Conservation (phyloP, 2,329 filamentous ascomycete species). For the Exophiala oligosperma region DNA sequence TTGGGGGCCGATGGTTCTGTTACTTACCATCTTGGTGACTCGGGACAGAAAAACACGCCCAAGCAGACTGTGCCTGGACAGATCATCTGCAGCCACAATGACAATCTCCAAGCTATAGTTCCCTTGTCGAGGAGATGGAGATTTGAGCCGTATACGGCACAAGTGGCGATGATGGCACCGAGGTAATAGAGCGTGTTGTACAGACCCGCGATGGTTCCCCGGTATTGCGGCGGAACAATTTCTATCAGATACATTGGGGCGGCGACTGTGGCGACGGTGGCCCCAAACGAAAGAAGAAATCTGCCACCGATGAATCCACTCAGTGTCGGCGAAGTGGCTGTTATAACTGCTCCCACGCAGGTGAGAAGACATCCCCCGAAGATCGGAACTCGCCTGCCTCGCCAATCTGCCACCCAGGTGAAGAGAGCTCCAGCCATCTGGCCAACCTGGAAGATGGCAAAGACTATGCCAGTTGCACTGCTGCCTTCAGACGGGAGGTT, state of each 20-base stretch:
- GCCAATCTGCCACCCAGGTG: conserved; percentile 50
- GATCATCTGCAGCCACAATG: background rate
- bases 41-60: background rate
- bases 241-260: conserved; percentile 56
- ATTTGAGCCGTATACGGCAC: conserved; percentile 11
- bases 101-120: conserved; percentile 27
- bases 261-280: conserved; percentile 47
- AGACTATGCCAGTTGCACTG: conserved; percentile 43
- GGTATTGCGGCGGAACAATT: conserved; percentile 43
- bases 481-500: conserved; percentile 35
- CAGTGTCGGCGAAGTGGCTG: conserved; percentile 35
- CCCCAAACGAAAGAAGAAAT: conserved; percentile 42
- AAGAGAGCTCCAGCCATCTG: conserved; percentile 49
- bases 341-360: conserved; percentile 37
- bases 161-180: conserved; percentile 30
- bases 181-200: conserved; percentile 39
- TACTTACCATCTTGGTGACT: background rate
- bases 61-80: background rate
- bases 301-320: conserved; percentile 51
- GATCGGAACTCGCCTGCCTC: conserved; percentile 49
- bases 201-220: conserved; percentile 43
- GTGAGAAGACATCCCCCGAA: conserved; percentile 37
- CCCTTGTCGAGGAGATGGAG: conserved; percentile 33
- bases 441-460: conserved; percentile 45
- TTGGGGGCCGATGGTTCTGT: background rate